Evolutionary conservation across 2,329 filamentous ascomycete species (phyloP), one percentile per base, ranked within the genome.

Genomic region (Fusarium udum): DNA sequence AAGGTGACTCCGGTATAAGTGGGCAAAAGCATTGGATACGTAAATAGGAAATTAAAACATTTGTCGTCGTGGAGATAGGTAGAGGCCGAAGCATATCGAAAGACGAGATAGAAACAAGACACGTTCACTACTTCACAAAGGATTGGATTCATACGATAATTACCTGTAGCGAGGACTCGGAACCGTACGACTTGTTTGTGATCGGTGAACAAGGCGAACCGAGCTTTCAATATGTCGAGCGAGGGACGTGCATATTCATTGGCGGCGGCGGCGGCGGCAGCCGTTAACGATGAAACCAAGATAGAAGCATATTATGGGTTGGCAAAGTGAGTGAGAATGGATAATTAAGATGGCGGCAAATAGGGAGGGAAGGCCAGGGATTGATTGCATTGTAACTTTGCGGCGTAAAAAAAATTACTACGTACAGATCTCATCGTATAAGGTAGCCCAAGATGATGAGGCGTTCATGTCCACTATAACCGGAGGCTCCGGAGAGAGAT

Each of bases 1-100:
- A 51, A 72, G 69, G 58, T 49, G 64, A 61, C 71, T 68, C 71
- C 71, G 62, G 64, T 73, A 73, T 71, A 68, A 71, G 68, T 71
- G 68, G 66, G 56, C 66, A 69, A 53, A 24, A 24, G 45, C 24
- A 28, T 55, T 55, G 55, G 48, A 59, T 26, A 69, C 49, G 58
- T 73, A 73, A 73, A 64, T 40, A 57, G 49, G 64, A 56, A 64
- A 72, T 72, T 71, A 68, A 68, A 42, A 45, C 31, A 34, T 39
- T 34, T 60, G 32, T 22, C 13, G 46, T 20, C 14, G 48, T 22
- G 20, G 61, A 67, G 70, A 71, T 55, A 64, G 61, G 66, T 57
- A 53, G 71, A 56, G 28, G 52, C 26, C 28, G 37, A 70, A 73
- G 40, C 61, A 51, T 34, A 53, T 67, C 66, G 66, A 71, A 73